Evolutionary conservation across 768 basidiomycete species (phyloP).

Genomic region (Chlorophyllum brunneum): DNA sequence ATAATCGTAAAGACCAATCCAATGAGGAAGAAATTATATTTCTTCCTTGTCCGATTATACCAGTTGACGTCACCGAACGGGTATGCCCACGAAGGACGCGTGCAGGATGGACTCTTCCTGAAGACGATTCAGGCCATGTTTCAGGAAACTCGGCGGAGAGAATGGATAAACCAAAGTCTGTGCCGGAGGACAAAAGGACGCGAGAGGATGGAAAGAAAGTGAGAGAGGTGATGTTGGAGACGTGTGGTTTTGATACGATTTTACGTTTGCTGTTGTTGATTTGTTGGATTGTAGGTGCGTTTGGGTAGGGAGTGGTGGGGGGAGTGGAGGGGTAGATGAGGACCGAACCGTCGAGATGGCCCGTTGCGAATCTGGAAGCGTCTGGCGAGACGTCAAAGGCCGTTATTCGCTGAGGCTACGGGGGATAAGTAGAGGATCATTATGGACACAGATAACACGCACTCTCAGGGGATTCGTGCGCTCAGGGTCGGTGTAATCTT

Average conservation of each 20-base stretch:
- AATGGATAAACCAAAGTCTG: conserved; percentile 64
- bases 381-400: conserved; percentile 64
- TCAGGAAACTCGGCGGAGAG: conserved; percentile 51
- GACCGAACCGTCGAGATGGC: conserved; percentile 57
- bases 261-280: conserved; percentile 26
- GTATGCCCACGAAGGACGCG: conserved; percentile 66
- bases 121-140: conserved; percentile 3
- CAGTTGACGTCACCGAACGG: conserved; percentile 56
- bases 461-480: conserved; percentile 39
- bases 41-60: conserved; percentile 62
- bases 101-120: conserved; percentile 41
- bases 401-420: conserved; percentile 55
- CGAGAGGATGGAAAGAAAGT: conserved; percentile 69
- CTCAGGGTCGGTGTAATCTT: conserved; percentile 46
- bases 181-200: conserved; percentile 66
- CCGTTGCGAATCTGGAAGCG: conserved; percentile 53
- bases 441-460: no score
- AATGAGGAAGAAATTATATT: conserved; percentile 64
- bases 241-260: conserved; percentile 37
- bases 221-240: conserved; percentile 52
- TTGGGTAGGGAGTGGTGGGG: conserved; percentile 15
- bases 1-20: conserved; percentile 66
- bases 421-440: no score
- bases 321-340: conserved; percentile 40
- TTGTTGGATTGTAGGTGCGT: conserved; percentile 15